phyloP scores from a whole-genome alignment of 1,284 basidiomycete genomes.

The Neonothopanus nambi region DNA sequence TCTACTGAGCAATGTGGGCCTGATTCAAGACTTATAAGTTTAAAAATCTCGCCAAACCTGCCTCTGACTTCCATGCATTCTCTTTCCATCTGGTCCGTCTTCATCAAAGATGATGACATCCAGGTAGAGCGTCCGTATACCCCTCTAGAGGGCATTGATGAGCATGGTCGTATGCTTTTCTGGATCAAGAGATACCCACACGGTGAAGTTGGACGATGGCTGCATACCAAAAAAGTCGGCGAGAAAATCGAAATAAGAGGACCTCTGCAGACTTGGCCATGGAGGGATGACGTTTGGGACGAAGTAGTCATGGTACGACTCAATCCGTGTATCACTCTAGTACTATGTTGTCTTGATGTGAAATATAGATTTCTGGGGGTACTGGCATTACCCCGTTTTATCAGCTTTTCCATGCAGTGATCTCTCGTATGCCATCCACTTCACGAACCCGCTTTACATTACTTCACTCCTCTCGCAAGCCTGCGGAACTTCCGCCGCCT shows the following conservation, averaged over 20 bases:
- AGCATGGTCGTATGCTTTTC: constrained; percentile 61
- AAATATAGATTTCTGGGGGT: constrained; percentile 73
- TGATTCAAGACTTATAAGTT: constrained; percentile 60
- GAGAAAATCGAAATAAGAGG: constrained; percentile 77
- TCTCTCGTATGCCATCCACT: constrained; percentile 27
- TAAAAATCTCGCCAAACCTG: constrained; percentile 52
- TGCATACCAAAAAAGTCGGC: constrained; percentile 68
- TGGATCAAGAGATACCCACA: constrained; percentile 80
- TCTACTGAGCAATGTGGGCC: constrained; percentile 50
- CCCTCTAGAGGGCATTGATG: constrained; percentile 68
- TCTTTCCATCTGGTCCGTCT: constrained; percentile 71
- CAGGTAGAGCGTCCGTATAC: constrained; percentile 89
- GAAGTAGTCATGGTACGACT: constrained; percentile 73
- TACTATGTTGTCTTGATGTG: neutral
- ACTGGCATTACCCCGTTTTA: constrained; percentile 83
- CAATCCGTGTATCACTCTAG: neutral
- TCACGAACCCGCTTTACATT: constrained; percentile 60
- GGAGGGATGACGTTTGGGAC: constrained; percentile 61
- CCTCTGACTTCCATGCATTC: constrained; percentile 22
- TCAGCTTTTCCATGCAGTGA: constrained; percentile 57
- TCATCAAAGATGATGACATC: constrained; percentile 83
- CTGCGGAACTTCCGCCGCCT: constrained; percentile 66
- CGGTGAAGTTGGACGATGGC: constrained; percentile 82
- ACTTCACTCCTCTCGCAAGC: constrained; percentile 65
- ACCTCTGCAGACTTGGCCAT: constrained; percentile 73